Conservation (phyloP, 495 filamentous ascomycete genomes). For the Hyaloscypha finlandica region DNA sequence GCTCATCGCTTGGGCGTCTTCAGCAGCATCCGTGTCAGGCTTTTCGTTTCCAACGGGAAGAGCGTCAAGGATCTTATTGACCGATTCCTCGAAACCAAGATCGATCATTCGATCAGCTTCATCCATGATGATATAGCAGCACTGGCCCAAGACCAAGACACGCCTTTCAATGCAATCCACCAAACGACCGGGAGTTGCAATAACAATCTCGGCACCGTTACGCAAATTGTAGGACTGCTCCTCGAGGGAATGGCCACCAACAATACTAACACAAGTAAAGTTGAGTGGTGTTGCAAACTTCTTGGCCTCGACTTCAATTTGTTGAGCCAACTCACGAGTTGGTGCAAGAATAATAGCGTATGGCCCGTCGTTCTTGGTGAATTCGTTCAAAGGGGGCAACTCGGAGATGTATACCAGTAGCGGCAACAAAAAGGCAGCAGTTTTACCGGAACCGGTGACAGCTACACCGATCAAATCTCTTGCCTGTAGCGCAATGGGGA, state of each 20-base stretch:
- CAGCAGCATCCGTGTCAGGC: slow-evolving; percentile 92
- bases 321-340: slow-evolving; percentile 97
- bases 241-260: slow-evolving; percentile 93
- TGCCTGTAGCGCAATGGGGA: slow-evolving; percentile 91
- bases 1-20: slow-evolving; percentile 82
- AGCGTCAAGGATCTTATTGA: slow-evolving; percentile 98
- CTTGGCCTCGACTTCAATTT: slow-evolving; percentile 92
- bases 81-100: slow-evolving; percentile 94
- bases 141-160: slow-evolving; percentile 88
- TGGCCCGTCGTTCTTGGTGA: slow-evolving; percentile 92
- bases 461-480: slow-evolving; percentile 97
- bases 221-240: slow-evolving; percentile 91
- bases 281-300: slow-evolving; percentile 92
- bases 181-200: slow-evolving; percentile 94
- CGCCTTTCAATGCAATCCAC: slow-evolving; percentile 96
- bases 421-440: slow-evolving; percentile 91
- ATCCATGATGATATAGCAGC: slow-evolving; percentile 96
- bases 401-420: slow-evolving; percentile 96
- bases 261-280: slow-evolving; percentile 95
- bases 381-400: slow-evolving; percentile 79
- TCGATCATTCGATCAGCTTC: slow-evolving; percentile 99
- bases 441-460: slow-evolving; percentile 98
- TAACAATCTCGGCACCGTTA: slow-evolving; percentile 98
- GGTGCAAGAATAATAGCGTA: slow-evolving; percentile 96
- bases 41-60: slow-evolving; percentile 94